Evolutionary conservation across 2,329 filamentous ascomycete species (phyloP), one percentile per base, ranked within the genome.

Genomic region (Aspergillus arachidicola): DNA sequence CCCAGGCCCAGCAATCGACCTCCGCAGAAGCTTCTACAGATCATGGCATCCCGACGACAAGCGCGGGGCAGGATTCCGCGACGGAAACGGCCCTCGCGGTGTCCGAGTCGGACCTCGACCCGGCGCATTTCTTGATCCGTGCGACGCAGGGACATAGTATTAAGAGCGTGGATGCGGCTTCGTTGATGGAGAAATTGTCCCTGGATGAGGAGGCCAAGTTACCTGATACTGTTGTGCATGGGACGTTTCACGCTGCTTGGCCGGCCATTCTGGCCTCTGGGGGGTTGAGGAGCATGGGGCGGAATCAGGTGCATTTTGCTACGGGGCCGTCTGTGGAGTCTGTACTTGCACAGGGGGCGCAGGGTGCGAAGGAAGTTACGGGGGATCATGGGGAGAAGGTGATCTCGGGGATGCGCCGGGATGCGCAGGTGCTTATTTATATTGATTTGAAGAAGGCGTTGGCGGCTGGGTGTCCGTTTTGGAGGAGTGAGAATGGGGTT

Each of bases 81-180:
- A 79, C 76, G 16, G 69, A 71, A 23, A 71, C 76, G 43, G 75
- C 78, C n/a, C 68, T 80, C 16, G 69, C 76, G n/a, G 72, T 75
- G 4, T 68, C 72, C 30, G 75, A 79, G 54, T 64, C 76, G 10
- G 82, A 90, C 59, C 84, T 91, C 0, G 81, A 90, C 57, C 84
- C 92, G 0, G 77, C 84, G 0, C 84, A 91, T 76, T 97, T 89
- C 82, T 84, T 96, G 36, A 97, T 99, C 79, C 93, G 95, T 72
- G 95, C 95, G 32, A 97, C 96, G 74, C 95, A 98, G 81, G 95
- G 95, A 60, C 95, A 98, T 82, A 93, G 88, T 71, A 91, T 99
- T 74, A 87, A 88, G 72, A 80, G 89, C 7, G 70, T 89, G 41
- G 89, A 92, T 32, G 87, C 87, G n/a, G 87, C 89, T 54, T 85